These are phyloP conservation scores for Globisporangium spinosum DNA, from an alignment of 352 stramenopile genomes.

Conservation along the genomic window DNA sequence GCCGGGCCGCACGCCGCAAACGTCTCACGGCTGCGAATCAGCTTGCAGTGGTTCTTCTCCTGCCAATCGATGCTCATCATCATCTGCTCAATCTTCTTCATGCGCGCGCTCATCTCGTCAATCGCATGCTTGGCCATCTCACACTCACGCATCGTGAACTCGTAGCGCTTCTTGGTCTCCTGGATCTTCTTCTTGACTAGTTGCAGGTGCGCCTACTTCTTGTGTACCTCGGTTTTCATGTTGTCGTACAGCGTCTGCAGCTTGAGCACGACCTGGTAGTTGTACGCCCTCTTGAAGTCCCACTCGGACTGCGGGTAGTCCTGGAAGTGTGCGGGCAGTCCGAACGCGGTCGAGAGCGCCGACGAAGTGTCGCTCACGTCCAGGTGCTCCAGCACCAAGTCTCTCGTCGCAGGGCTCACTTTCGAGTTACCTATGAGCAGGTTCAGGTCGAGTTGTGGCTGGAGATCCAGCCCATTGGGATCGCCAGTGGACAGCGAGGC, in stretches of 20 bases:
- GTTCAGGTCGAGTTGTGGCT: slow-evolving; percentile 4
- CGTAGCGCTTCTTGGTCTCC: slow-evolving; percentile 59
- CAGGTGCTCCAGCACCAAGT: slow-evolving; percentile 21
- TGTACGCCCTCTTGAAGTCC: slow-evolving; percentile 76
- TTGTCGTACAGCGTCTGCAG: slow-evolving; percentile 71
- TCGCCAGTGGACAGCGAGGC: background rate
- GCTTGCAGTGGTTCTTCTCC: slow-evolving; percentile 66
- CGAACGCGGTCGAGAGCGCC: slow-evolving; percentile 45
- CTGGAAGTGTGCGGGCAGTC: slow-evolving; percentile 65
- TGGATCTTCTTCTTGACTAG: slow-evolving; percentile 54
- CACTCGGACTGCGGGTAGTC: slow-evolving; percentile 79
- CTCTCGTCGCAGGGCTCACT: slow-evolving; percentile 17
- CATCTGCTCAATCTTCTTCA: slow-evolving; percentile 66
- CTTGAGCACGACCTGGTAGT: slow-evolving; percentile 72
- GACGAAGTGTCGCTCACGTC: slow-evolving; percentile 21
- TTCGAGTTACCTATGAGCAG: background rate
- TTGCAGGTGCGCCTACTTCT: slow-evolving; percentile 64
- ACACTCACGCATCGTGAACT: slow-evolving; percentile 65
- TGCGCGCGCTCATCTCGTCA: slow-evolving; percentile 66
- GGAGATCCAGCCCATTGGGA: background rate
- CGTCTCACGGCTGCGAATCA: slow-evolving; percentile 59
- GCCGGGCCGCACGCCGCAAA: slow-evolving; percentile 52
- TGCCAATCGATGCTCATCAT: slow-evolving; percentile 62
- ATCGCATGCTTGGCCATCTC: slow-evolving; percentile 74
- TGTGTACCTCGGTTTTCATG: slow-evolving; percentile 50